These are phyloP conservation scores for Penicillium coprophilum DNA, from an alignment of 495 filamentous ascomycete genomes.

Conservation along the genomic window DNA sequence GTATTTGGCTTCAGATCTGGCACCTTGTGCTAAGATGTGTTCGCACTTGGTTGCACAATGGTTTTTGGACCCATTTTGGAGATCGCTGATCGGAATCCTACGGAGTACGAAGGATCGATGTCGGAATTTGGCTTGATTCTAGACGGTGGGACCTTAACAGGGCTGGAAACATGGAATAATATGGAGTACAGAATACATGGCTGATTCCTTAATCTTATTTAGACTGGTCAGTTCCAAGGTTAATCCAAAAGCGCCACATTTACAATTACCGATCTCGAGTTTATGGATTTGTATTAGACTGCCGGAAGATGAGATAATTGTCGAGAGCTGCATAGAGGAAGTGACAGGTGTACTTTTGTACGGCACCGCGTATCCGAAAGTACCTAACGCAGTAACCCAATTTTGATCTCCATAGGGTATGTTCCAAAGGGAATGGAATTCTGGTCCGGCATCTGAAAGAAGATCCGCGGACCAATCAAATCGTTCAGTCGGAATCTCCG, in stretches of 20 bases:
- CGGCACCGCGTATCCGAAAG: background rate
- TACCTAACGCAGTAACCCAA: too few species aligned
- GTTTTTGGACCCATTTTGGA: background rate
- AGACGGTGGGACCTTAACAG: background rate
- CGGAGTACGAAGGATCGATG: too few species aligned
- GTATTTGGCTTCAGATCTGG: background rate
- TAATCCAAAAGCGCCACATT: background rate
- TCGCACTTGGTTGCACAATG: background rate
- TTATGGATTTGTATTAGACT: background rate
- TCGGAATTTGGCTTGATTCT: background rate
- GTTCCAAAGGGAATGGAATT: too few species aligned
- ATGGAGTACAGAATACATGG: background rate
- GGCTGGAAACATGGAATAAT: background rate
- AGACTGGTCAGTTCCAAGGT: constrained; percentile 4
- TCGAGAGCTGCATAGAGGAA: background rate
- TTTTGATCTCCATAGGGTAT: too few species aligned
- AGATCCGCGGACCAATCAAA: constrained; percentile 21
- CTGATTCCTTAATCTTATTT: constrained; percentile 1
- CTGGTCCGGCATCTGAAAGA: constrained; percentile 11
- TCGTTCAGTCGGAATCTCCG: constrained; percentile 3
- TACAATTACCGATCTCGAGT: constrained; percentile 7
- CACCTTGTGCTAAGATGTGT: constrained; percentile 4
- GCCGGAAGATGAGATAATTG: background rate
- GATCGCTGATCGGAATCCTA: background rate
- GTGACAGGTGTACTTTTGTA: constrained; percentile 7